Evolutionary conservation across 371 early-diverging fungal genomes (phyloP), one percentile per base, ranked within the genome.

Genomic region (Apophysomyces trapeziformis): DNA sequence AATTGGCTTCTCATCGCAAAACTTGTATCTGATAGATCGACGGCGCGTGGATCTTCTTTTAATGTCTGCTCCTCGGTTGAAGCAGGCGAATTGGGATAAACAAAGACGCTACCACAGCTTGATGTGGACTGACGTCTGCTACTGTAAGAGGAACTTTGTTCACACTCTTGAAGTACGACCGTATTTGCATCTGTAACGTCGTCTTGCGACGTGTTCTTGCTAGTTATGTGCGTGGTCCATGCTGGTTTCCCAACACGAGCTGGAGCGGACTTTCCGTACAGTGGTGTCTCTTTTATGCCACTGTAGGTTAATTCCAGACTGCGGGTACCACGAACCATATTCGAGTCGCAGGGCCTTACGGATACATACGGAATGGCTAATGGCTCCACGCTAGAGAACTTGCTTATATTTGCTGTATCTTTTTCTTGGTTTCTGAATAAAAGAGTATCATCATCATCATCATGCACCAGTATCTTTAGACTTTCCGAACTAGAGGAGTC

Each of bases 401-500:
- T 21, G 54, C 54, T 50, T 16, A 16, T 21, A 50, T 50, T 16
- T 5, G 21, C 8, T 21, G 21, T 50, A 2, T 26, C 26, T 18
- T 7, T 18, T n/a, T 8, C 21, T 16, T 11, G 16, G 8, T 50
- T 21, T 8, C 21, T 21, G 21, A 21, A 21, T 21, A 50, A 21
- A 26, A 50, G 6, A 7, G 9, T 21, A 9, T 50, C 54, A 26
- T 50, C 54, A 26, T 50, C 54, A 1, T 50, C 54, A 26, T 26
- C 54, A 21, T 18, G 21, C 18, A 50, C 54, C 21, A 50, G 21
- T 50, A 50, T 50, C 54, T 50, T 50, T 21, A 50, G 21, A 18
- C 54, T 50, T 50, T 50, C 54, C 1, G 54, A 50, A 21, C 54
- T 26, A 21, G 54, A 50, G 54, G 54, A 50, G 21, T 50, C 54